Evolutionary conservation across 1,139 yeast genomes (phyloP), one percentile per base, ranked within the genome.

Genomic region (Yamadazyma aaseri): DNA sequence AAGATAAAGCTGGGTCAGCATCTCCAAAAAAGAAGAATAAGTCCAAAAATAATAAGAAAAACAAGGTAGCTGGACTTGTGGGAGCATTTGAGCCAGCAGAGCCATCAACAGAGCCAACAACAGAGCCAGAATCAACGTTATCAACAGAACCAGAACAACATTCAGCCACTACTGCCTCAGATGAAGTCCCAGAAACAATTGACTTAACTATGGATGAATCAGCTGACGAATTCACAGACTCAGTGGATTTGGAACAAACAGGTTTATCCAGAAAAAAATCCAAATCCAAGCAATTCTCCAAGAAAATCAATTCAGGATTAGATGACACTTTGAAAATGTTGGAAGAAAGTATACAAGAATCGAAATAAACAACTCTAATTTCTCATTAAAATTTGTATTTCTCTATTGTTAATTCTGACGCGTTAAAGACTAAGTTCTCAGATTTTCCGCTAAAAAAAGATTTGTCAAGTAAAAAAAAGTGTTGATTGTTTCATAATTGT

Each of bases 261-360:
- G 33, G 36, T 15, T 34, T 51, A 15, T 36, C 42, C 8, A 37
- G 60, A 26, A 52, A 51, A 21, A 53, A 54, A 17, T 55, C 63
- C 23, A 55, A 44, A 34, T 52, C 60, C 16, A 57, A 57, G 32
- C 52, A 55, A 33, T 58, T 59, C 37, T 47, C 53, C 32, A 44
- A 50, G 29, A 60, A 63, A 35, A 50, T 68, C 33, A 55, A 63
- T 39, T 55, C 44, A 26, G 70, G 60, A 26, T 49, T 67, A 34
- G 64, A 67, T 36, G 56, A 58, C 35, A 68, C 74, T 3, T 45
- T 68, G 36, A 59, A 62, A 34, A 66, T 68, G 71, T 51, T 68
- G 31, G 56, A 65, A 45, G 72, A 67, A 40, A 65, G 67, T 38
- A 49, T 66, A 14, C 57, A 54, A n/a, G 46, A 51, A 20, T 38